Conservation (phyloP, 768 basidiomycete genomes). For the Boletus eberwhitei region DNA sequence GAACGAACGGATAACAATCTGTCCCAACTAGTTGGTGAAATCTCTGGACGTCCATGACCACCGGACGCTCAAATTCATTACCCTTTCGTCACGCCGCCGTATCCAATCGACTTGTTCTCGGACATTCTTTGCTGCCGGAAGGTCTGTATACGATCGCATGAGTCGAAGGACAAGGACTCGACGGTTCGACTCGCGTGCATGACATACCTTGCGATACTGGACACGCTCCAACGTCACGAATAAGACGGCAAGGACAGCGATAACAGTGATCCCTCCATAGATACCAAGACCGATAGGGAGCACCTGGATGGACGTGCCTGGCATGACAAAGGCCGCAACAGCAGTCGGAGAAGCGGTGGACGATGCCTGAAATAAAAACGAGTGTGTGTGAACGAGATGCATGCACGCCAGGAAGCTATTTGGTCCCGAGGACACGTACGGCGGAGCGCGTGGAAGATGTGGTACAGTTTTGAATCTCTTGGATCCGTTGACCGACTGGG, state of each 20-base stretch:
- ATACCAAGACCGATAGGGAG: conserved; percentile 81
- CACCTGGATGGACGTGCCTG: conserved; percentile 71
- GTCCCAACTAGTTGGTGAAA: neutral
- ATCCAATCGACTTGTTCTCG: conserved; percentile 59
- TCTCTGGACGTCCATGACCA: neutral
- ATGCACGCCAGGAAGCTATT: no score
- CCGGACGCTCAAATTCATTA: conserved; percentile 11
- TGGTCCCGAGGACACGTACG: neutral
- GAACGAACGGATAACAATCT: conserved; percentile 2
- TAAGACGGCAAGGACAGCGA: conserved; percentile 76
- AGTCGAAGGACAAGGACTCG: neutral
- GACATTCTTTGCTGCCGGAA: conserved; percentile 75
- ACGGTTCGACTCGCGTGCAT: neutral
- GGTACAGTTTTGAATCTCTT: conserved; percentile 54
- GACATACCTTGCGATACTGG: conserved; percentile 74
- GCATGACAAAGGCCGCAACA: conserved; percentile 51
- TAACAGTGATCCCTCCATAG: conserved; percentile 81
- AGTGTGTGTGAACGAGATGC: neutral
- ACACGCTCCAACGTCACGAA: conserved; percentile 86
- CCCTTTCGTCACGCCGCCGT: conserved; percentile 46
- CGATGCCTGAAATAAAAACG: conserved; percentile 14
- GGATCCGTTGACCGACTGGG: conserved; percentile 49
- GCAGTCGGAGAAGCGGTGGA: conserved; percentile 28
- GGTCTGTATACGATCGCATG: conserved; percentile 40
- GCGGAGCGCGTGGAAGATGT: conserved; percentile 20